Evolutionary conservation across 805 yeast genomes (phyloP), one percentile per base, ranked within the genome.

Genomic region (Wickerhamomyces silvicola): DNA sequence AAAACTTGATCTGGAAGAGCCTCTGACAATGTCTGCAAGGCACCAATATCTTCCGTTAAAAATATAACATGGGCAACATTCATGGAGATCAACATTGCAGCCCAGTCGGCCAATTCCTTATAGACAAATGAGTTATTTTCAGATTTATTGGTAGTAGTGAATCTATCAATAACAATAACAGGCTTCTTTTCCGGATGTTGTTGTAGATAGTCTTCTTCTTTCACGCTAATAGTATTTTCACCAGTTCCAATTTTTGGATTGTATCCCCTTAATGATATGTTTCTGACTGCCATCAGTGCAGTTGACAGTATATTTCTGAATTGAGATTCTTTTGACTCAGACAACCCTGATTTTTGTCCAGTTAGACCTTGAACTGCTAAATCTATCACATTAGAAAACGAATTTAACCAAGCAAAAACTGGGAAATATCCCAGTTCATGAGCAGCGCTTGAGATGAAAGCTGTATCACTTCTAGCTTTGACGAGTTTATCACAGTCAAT

Each of bases 301-400:
- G 84, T 70, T 30, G 78, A 71, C 30, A 88, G 66, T 74, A 88
- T 87, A 45, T 79, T 78, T 56, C 83, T 81, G 39, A 83, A 72
- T 52, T 85, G 95, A 0, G 81, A 59, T 45, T 88, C 96, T 40
- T 78, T 79, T 2, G 84, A 63, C 52, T 88, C 96, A 19, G 88
- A 75, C 29, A 88, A 63, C 2, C 96, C 96, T 4, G 94, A 81
- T 51, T 87, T 88, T 53, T 87, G 97, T 2, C 97, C 98, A 1
- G 95, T 86, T 25, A 90, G 55, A 36, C 97, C 90, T 52, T 86
- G 95, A 13, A 83, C 81, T 33, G 79, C 85, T 47, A 92, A 66
- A 59, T 92, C 98, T 28, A 85, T 61, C 37, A 87, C 78, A 36
- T 77, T 74, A 0, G 95, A 75, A 10, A 88, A 61, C 3, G 81